These are phyloP conservation scores for Calonectria pseudoreteaudii DNA, from an alignment of 2,329 filamentous ascomycete species.

Conservation along the genomic window DNA sequence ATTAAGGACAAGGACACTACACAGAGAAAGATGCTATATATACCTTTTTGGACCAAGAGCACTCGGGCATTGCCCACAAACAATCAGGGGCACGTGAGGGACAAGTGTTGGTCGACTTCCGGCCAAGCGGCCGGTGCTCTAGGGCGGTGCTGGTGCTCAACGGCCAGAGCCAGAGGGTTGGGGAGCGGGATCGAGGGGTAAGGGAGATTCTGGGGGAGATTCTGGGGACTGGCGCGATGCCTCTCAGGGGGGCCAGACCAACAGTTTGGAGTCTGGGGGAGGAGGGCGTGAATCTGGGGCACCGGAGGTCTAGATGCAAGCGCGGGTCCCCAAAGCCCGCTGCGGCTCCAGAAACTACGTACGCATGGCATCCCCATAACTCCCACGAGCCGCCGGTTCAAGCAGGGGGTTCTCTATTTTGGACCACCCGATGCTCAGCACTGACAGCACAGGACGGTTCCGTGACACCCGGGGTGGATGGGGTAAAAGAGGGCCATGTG, in stretches of 20 bases:
- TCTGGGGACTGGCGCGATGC: constrained; percentile 10
- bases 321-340: constrained; percentile 7
- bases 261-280: constrained; percentile 3
- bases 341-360: constrained; percentile 15
- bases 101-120: background rate
- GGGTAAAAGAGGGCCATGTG: constrained; percentile 19
- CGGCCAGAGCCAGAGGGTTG: background rate
- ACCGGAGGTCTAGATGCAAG: background rate
- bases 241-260: background rate
- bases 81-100: background rate
- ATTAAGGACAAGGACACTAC: background rate
- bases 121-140: background rate
- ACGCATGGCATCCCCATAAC: constrained; percentile 6
- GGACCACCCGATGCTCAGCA: background rate
- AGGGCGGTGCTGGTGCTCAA: constrained; percentile 17
- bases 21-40: background rate
- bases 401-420: constrained; percentile 13
- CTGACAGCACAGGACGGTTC: constrained; percentile 15
- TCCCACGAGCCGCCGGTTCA: constrained; percentile 10
- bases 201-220: constrained; percentile 17
- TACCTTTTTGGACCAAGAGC: background rate
- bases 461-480: constrained; percentile 16
- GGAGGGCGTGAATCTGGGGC: constrained; percentile 13
- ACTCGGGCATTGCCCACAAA: background rate
- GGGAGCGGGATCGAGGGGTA: constrained; percentile 4